phyloP scores from a whole-genome alignment of 768 basidiomycete genomes.

The Pleurotus sapidus region DNA sequence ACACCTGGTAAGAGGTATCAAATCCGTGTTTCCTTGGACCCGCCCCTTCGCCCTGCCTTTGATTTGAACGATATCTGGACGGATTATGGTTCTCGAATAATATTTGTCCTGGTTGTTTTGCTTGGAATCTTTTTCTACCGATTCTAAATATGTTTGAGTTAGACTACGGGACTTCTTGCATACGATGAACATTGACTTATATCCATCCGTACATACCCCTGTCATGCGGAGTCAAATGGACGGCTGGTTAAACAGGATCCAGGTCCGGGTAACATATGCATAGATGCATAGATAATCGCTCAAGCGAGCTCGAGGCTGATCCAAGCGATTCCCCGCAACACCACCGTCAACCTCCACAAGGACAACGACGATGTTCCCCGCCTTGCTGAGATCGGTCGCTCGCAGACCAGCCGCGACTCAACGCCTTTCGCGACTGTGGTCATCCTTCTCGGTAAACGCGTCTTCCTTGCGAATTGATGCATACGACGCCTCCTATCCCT shows the following conservation, averaged over 20 bases:
- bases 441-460: slow-evolving; percentile 19
- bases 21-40: slow-evolving; percentile 47
- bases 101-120: slow-evolving; percentile 19
- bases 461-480: slow-evolving; percentile 32
- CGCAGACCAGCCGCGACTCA: background rate
- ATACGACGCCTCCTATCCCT: slow-evolving; percentile 51
- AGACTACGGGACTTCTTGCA: background rate
- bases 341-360: background rate
- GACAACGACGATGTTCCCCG: background rate
- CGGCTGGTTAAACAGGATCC: too few relatives aligned
- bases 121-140: slow-evolving; percentile 16
- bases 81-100: slow-evolving; percentile 35
- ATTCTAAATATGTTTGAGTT: background rate
- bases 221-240: background rate
- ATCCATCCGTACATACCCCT: background rate
- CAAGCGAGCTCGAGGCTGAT: background rate
- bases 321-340: background rate
- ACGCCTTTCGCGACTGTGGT: slow-evolving; percentile 15
- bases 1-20: slow-evolving; percentile 33
- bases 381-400: background rate
- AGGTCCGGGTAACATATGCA: too few relatives aligned
- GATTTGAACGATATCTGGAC: slow-evolving; percentile 61
- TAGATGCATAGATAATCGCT: background rate
- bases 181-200: background rate
- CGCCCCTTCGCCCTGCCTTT: slow-evolving; percentile 50